Base-by-base conservation (phyloP, 768 basidiomycete genomes). In the Lanmaoa rubissima region DNA sequence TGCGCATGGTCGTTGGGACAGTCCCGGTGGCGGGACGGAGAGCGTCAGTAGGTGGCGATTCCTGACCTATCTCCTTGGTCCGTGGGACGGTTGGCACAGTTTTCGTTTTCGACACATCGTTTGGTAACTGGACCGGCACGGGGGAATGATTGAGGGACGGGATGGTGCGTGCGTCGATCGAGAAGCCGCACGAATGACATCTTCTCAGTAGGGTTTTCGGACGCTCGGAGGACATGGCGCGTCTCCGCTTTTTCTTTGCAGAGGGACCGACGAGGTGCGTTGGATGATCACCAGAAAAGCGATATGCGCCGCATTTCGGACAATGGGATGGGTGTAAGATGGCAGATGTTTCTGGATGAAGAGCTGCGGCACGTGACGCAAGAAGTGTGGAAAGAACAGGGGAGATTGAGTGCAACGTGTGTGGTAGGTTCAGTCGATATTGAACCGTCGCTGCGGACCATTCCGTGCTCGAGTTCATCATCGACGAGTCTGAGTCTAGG, bases 351-450 rank as follows among this genome's bases (percentile, higher is more conserved):
- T 68, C 64, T 59, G 72, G 61, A 43, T 69, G 67, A 47, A 74
- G 58, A 8, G 64, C 50, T 47, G 68, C 72, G 17, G 72, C 70
- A 46, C 82, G 78, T 14, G 74, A 64, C 0, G 78, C 69, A 65
- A 90, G 87, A 31, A 87, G 74, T 39, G 88, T 87, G 14, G 89
- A 80, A 47, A 91, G 80, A 35, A 75, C 47, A 10, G 85, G 78
- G 3, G 86, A 84, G 38, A 81, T 61, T 4, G 79, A 59, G 28
- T 81, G 75, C 51, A 90, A 70, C 17, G 74, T 66, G 59, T 71
- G 75, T 16, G 87, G 76, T 17, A 88, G 65, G 13, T 77, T 70
- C 40, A 76, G 70, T 57, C 78, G 77, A 60, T 82, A 83, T 61
- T 74, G 78, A 51, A 69, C 50, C 2, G 82, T 78, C 2, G 54